phyloP scores from a whole-genome alignment of 208 protist genomes.

The Trichomonas gallinae region DNA sequence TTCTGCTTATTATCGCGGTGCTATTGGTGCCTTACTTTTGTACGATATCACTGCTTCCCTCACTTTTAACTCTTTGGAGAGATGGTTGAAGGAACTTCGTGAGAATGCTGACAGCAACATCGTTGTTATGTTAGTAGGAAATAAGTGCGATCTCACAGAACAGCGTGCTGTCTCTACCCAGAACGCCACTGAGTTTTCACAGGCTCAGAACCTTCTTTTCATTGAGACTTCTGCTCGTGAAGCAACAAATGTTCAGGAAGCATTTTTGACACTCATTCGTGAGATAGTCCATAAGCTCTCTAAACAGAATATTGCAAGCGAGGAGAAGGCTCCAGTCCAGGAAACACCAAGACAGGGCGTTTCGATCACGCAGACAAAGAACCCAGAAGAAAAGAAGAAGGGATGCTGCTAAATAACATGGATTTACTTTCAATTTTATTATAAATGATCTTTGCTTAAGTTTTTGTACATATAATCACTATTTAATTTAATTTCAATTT shows the following conservation, averaged over 20 bases:
- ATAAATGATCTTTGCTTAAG: too few relatives aligned
- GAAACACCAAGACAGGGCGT: neutral
- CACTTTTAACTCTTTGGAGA: slow-evolving; percentile 83
- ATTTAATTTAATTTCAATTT: too few relatives aligned
- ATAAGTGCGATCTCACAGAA: slow-evolving; percentile 76
- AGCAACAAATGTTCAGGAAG: slow-evolving; percentile 89
- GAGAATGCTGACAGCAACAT: slow-evolving; percentile 72
- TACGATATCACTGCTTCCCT: slow-evolving; percentile 28
- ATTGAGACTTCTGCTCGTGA: slow-evolving; percentile 94
- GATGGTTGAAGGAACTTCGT: slow-evolving; percentile 90
- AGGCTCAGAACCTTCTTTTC: slow-evolving; percentile 63
- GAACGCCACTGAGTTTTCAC: slow-evolving; percentile 30
- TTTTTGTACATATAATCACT: too few relatives aligned
- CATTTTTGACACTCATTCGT: slow-evolving; percentile 56
- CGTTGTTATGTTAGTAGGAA: slow-evolving; percentile 92
- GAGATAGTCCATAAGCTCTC: neutral
- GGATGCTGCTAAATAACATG: neutral
- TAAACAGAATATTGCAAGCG: neutral
- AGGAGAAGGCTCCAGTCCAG: neutral
- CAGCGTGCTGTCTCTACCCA: slow-evolving; percentile 27
- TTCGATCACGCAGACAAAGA: neutral
- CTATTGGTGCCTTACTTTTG: neutral
- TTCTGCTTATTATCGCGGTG: slow-evolving; percentile 30
- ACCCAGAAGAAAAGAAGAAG: neutral
- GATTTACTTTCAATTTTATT: too few relatives aligned